phyloP scores from a whole-genome alignment of 805 yeast genomes.

The Candida nanaspora region DNA sequence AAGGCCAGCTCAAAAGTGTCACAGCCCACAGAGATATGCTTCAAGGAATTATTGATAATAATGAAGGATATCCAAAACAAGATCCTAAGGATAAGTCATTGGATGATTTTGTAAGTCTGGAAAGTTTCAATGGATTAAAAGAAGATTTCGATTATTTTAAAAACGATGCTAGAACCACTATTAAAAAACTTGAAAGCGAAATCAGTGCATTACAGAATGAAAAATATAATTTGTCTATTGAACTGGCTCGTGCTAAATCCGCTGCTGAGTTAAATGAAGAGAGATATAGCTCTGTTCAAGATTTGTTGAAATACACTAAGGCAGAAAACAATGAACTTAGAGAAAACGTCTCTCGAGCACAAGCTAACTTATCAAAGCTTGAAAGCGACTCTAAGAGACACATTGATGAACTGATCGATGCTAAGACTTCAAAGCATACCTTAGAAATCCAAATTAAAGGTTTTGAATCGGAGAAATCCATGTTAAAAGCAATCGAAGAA shows the following conservation, averaged over 20 bases:
- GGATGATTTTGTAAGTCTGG: neutral
- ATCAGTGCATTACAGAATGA: slow-evolving; percentile 31
- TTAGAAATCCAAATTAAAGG: slow-evolving; percentile 39
- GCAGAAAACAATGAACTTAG: slow-evolving; percentile 40
- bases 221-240: slow-evolving; percentile 40
- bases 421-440: slow-evolving; percentile 38
- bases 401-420: slow-evolving; percentile 48
- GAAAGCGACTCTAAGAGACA: slow-evolving; percentile 42
- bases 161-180: slow-evolving; percentile 34
- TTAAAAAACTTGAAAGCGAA: slow-evolving; percentile 42
- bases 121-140: neutral
- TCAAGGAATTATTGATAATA: slow-evolving; percentile 18
- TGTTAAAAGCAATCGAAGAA: slow-evolving; percentile 41
- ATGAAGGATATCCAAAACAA: neutral
- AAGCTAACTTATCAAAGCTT: slow-evolving; percentile 35
- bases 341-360: slow-evolving; percentile 30
- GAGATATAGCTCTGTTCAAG: slow-evolving; percentile 35
- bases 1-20: slow-evolving; percentile 44
- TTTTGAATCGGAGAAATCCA: slow-evolving; percentile 46
- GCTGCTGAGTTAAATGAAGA: slow-evolving; percentile 47
- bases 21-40: slow-evolving; percentile 67
- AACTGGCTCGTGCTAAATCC: slow-evolving; percentile 49
- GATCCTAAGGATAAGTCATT: neutral
- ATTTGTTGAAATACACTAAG: slow-evolving; percentile 31
- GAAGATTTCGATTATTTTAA: slow-evolving; percentile 17